Evolutionary conservation across 441 rosid genomes (phyloP), one percentile per base, ranked within the genome.

Genomic region (Gossypium laxum): DNA sequence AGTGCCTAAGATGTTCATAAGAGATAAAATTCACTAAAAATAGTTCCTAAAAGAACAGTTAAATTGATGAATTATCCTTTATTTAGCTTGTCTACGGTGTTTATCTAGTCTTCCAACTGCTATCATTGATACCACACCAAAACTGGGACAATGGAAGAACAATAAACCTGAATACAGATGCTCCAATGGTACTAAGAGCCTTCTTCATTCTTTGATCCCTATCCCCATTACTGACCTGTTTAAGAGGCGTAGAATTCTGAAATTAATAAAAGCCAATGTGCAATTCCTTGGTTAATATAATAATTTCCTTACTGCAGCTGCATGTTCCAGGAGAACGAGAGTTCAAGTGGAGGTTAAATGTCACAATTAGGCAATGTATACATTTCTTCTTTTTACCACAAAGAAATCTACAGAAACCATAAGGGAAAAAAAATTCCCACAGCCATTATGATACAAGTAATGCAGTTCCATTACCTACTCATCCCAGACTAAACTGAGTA

Each of bases 121-220:
- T 19, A 64, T 8, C 38, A 66, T 24, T 47, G 41, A 66, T 47
- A 24, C 58, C 58, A 67, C 15, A 50, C 24, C 24, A 50, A 50
- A 24, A 67, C 30, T 10, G 15, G 15, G 26, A 15, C 14, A 66
- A 14, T 3, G 7, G 48, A 30, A 38, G 6, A 54, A 63, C 38
- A 72, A 58, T 78, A 67, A 60, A 89, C 93, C 93, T 89, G 85
- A 89, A 89, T 50, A 89, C 91, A 12, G 93, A 89, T 78, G 87
- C 93, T 72, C 93, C 93, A 87, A 89, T 87, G 65, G 93, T 87
- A 80, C 81, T 70, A 56, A 89, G 78, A 72, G 93, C 88, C 76
- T 68, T 78, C 75, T 77, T 80, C 74, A 83, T 81, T 76, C 91
- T 78, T 80, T 87, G 83, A 65, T 77, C 81, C 77, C 87, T 77